Percentiles rank a stretch among this genome's conserved stretches.
phyloP scores from a whole-genome alignment of 192 early-diverging fungal genomes.

The Dimargaris cristalligena region DNA sequence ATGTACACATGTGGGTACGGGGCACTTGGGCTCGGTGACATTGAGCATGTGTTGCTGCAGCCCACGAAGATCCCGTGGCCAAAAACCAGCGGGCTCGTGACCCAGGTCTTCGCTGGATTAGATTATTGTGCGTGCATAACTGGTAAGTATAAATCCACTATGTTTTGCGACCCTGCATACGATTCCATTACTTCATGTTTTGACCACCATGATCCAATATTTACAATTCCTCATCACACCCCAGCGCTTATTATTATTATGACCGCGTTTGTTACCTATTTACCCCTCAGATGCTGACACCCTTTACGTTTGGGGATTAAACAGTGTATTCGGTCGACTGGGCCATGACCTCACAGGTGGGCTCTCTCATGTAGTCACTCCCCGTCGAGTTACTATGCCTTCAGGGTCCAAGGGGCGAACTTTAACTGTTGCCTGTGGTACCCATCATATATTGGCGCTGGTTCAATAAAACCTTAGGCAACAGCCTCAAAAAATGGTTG shows the following conservation, averaged over 20 bases:
- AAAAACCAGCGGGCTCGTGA: neutral
- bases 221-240: too few relatives aligned
- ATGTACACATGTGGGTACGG: slow-evolving; percentile 11
- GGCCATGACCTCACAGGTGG: too few relatives aligned
- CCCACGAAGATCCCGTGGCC: too few relatives aligned
- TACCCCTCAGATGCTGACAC: neutral
- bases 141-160: neutral
- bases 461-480: too few relatives aligned
- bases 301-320: slow-evolving; percentile 6
- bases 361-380: too few relatives aligned
- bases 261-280: neutral
- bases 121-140: slow-evolving; percentile 10
- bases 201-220: too few relatives aligned
- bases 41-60: too few relatives aligned
- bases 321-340: neutral
- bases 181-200: too few relatives aligned
- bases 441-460: slow-evolving; percentile 6
- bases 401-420: too few relatives aligned
- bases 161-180: too few relatives aligned
- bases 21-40: neutral
- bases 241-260: neutral
- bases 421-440: neutral
- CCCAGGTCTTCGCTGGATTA: neutral
- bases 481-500: too few relatives aligned
- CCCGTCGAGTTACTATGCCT: too few relatives aligned